A percentile compares a stretch with the other conserved stretches of the same genome.
phyloP scores from a whole-genome alignment of 2,329 filamentous ascomycete species.

The Sporothrix humicola region DNA sequence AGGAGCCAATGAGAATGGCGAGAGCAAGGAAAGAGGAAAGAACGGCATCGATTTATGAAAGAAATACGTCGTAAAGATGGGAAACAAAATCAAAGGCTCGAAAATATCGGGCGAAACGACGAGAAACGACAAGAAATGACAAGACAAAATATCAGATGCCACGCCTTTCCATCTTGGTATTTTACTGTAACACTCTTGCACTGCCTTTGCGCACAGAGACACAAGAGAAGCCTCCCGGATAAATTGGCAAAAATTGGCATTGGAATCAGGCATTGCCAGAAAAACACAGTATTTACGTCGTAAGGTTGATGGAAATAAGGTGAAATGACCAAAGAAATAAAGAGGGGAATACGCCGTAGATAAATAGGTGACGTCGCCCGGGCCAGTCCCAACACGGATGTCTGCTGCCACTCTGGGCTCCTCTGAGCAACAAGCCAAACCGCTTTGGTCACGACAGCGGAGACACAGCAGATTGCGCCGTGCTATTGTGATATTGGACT shows the following conservation, averaged over 20 bases:
- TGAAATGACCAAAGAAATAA: too few relatives aligned
- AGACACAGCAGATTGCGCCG: constrained; percentile 13
- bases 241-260: not conserved
- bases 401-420: not conserved
- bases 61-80: not conserved
- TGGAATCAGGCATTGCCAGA: not conserved
- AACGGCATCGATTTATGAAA: not conserved
- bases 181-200: not conserved
- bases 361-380: constrained; percentile 15
- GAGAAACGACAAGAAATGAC: not conserved
- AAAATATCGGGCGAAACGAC: not conserved
- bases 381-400: constrained; percentile 7
- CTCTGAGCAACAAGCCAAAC: constrained; percentile 5
- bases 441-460: constrained; percentile 9
- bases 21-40: too few relatives aligned
- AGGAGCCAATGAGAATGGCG: not conserved
- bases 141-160: not conserved
- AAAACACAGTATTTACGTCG: too few relatives aligned
- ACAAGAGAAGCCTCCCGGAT: not conserved
- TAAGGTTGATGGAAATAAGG: too few relatives aligned
- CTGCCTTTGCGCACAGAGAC: not conserved
- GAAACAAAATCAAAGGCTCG: not conserved
- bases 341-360: not conserved
- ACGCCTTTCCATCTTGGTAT: not conserved
- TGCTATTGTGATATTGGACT: not conserved